Evolutionary conservation across 2,329 filamentous ascomycete genomes (phyloP), one percentile per base, ranked within the genome.

Genomic region (Chaetothyriales sp.): DNA sequence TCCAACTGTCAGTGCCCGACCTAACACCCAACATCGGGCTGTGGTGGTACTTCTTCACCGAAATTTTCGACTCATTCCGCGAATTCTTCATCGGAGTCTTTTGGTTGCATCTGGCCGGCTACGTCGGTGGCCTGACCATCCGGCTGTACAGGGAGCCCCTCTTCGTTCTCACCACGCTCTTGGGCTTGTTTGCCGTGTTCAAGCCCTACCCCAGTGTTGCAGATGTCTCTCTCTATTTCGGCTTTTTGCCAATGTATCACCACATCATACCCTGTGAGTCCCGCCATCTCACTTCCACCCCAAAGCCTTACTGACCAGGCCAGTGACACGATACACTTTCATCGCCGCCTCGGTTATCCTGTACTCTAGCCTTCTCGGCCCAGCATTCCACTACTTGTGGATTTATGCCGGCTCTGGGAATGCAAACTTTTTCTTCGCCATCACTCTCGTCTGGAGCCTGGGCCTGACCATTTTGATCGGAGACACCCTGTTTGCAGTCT

Each of bases 11-110:
- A 1, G 78, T 98, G 2, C 87, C 89, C 7, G 92, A 98, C 65
- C 76, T 98, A 43, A 94, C 90, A 0, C 92, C 92, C 10, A 98
- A 97, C 59, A 85, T 94, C 28, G 92, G 92, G 1, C 75, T 98
- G 1, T 98, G 92, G 92, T 98, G 92, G 92, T 98, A 98, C 70
- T 98, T 98, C 71, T 97, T 98, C 66, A 94, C 94, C 60, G 90
- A 98, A 66, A 98, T 98, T 82, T 98, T 98, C 66, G 92, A 98
- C 70, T 90, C 89, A 1, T 98, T 98, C 76, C 80, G 92, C 43
- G 83, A 85, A 61, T 98, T 98, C 75, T 98, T 97, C 75, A 78
- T 98, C 2, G 92, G 86, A 51, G 89, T 98, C 47, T 98, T 98
- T 72, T 97, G 94, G 89, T 77, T 98, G 55, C 92, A 98, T 65